Conservation (phyloP, 78 protist species). For the Dictyostelium purpureum region DNA sequence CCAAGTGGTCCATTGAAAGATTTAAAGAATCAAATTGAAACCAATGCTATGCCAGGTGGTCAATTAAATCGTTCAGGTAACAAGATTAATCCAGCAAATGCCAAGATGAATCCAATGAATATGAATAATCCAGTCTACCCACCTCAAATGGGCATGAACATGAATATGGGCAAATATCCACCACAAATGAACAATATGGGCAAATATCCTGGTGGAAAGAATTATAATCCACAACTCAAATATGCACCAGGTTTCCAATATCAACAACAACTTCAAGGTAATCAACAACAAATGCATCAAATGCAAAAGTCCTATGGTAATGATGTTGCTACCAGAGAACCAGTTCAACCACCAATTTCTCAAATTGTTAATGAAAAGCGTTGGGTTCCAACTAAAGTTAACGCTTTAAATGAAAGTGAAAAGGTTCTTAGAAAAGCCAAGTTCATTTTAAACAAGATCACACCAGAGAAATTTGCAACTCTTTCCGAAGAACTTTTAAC, state of each 20-base stretch:
- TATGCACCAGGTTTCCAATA: conserved; percentile 1
- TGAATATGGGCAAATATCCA: not conserved
- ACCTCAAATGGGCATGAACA: conserved; percentile 21
- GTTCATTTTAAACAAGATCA: conserved; percentile 43
- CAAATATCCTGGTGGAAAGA: not conserved
- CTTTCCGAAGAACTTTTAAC: conserved; percentile 23
- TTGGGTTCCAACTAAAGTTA: conserved; percentile 54
- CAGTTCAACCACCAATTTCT: conserved; percentile 13
- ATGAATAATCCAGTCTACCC: conserved; percentile 44
- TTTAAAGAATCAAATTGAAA: conserved; percentile 21
- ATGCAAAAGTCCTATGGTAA: not conserved
- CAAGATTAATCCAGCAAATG: not conserved
- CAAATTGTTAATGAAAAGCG: conserved; percentile 54
- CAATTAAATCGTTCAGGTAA: conserved; percentile 27
- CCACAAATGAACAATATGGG: conserved; percentile 10
- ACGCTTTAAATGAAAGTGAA: not conserved
- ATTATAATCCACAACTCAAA: not conserved
- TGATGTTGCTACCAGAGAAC: not conserved
- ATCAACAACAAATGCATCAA: conserved; percentile 21
- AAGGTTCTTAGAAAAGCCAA: conserved; percentile 33
- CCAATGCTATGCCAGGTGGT: not conserved
- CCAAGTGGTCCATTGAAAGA: conserved; percentile 11
- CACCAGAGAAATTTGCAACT: conserved; percentile 67
- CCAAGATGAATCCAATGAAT: not conserved
- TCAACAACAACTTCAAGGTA: conserved; percentile 30